Conservation (phyloP, 768 basidiomycete genomes). For the Tulasnella sp. region DNA sequence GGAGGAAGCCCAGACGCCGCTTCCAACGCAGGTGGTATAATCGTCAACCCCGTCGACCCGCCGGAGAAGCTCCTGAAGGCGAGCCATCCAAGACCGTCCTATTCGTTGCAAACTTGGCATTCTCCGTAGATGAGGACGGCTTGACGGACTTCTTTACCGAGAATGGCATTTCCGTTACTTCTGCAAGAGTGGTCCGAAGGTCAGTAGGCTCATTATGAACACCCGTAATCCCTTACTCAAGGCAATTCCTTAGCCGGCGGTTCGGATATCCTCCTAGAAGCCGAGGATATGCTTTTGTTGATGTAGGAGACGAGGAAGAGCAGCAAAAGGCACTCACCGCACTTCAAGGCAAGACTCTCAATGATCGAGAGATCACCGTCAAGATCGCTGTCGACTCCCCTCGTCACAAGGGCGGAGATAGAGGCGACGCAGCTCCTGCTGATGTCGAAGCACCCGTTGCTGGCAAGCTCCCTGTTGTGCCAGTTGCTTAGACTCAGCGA, state of each 20-base stretch:
- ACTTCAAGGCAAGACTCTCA: constrained; percentile 77
- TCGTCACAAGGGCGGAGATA: constrained; percentile 30
- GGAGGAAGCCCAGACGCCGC: constrained; percentile 38
- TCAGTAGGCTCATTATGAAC: no score
- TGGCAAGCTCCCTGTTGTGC: no score
- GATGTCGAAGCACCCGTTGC: constrained; percentile 22
- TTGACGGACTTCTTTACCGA: constrained; percentile 75
- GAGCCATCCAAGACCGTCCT: constrained; percentile 82
- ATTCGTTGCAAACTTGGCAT: constrained; percentile 96
- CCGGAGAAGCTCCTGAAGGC: constrained; percentile 72
- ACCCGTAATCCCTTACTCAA: no score
- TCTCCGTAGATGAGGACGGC: constrained; percentile 76
- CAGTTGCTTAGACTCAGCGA: no score
- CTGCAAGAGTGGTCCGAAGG: constrained; percentile 73
- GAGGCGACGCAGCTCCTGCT: constrained; percentile 34
- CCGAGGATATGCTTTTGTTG: constrained; percentile 98
- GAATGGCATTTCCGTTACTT: constrained; percentile 65
- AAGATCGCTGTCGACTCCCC: constrained; percentile 85
- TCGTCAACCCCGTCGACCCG: constrained; percentile 52
- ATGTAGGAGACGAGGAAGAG: constrained; percentile 77
- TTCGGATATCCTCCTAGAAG: constrained; percentile 76
- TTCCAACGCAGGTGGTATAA: constrained; percentile 45
- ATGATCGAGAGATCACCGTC: constrained; percentile 75
- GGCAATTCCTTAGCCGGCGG: constrained; percentile 33
- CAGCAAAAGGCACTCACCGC: constrained; percentile 84